Evolutionary conservation across 2,329 filamentous ascomycete genomes (phyloP).

Genomic region (Penicillium sp.): DNA sequence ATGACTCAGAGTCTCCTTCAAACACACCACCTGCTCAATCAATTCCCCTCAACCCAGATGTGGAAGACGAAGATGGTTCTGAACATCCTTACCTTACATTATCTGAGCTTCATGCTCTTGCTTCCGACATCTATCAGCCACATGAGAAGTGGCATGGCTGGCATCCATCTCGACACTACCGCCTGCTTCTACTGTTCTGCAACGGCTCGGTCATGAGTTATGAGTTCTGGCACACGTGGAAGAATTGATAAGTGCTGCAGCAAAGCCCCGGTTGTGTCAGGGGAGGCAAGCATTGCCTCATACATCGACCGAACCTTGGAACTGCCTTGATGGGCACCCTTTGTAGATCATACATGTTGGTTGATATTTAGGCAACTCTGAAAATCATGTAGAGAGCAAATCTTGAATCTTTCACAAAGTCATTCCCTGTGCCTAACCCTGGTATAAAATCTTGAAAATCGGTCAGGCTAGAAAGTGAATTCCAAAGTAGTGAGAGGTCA

Average conservation of each 20-base stretch:
- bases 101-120: conserved; percentile 38
- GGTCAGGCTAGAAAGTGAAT: no score
- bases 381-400: no score
- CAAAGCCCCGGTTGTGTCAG: no score
- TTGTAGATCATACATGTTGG: no score
- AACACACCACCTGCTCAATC: neutral
- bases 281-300: no score
- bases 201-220: conserved; percentile 62
- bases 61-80: neutral
- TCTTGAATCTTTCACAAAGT: no score
- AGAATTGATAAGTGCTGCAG: conserved; percentile 3
- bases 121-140: conserved; percentile 34
- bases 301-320: no score
- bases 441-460: no score
- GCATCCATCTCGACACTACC: conserved; percentile 47
- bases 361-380: no score
- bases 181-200: conserved; percentile 58
- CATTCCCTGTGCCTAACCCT: no score
- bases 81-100: conserved; percentile 22
- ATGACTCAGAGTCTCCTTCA: neutral
- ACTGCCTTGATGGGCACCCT: no score
- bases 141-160: conserved; percentile 42
- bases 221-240: conserved; percentile 55
- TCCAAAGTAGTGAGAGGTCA: no score
- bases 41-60: neutral